Percentiles rank a stretch among this genome's conserved stretches.
These are phyloP conservation scores for Entomortierella lignicola DNA, from an alignment of 192 early-diverging fungal genomes.

Conservation along the genomic window DNA sequence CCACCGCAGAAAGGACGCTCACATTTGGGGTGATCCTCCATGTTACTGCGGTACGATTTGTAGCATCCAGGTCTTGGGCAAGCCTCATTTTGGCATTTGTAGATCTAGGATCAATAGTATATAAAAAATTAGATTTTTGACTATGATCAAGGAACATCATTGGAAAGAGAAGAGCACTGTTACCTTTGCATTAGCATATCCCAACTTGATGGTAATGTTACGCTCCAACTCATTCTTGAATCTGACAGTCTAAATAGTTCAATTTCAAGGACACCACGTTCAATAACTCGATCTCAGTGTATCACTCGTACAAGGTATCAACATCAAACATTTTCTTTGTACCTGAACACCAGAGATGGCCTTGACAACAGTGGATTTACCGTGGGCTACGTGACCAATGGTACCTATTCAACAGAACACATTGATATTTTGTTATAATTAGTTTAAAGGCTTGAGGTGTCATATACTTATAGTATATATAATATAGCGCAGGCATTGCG, in stretches of 20 bases:
- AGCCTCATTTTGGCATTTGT: slow-evolving; percentile 93
- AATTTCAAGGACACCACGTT: background rate
- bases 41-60: slow-evolving; percentile 83
- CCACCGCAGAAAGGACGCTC: slow-evolving; percentile 89
- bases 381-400: slow-evolving; percentile 99
- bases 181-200: slow-evolving; percentile 99
- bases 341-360: slow-evolving; percentile 97
- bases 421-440: background rate
- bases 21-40: slow-evolving; percentile 90
- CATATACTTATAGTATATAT: too few relatives aligned
- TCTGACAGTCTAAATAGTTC: slow-evolving; percentile 78
- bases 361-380: slow-evolving; percentile 99
- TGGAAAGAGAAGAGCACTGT: background rate
- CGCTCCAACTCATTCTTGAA: slow-evolving; percentile 98
- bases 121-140: background rate
- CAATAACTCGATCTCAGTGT: background rate
- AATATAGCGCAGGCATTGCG: background rate
- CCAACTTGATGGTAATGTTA: slow-evolving; percentile 99
- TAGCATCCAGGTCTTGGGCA: slow-evolving; percentile 98
- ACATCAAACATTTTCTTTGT: background rate
- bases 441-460: too few relatives aligned
- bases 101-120: slow-evolving; percentile 74
- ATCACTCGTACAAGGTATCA: too few relatives aligned
- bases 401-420: slow-evolving; percentile 83
- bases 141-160: background rate